Percentiles rank a stretch among this genome's conserved stretches.
Conservation (phyloP, 2,329 filamentous ascomycete species). For the Neurospora sp. region DNA sequence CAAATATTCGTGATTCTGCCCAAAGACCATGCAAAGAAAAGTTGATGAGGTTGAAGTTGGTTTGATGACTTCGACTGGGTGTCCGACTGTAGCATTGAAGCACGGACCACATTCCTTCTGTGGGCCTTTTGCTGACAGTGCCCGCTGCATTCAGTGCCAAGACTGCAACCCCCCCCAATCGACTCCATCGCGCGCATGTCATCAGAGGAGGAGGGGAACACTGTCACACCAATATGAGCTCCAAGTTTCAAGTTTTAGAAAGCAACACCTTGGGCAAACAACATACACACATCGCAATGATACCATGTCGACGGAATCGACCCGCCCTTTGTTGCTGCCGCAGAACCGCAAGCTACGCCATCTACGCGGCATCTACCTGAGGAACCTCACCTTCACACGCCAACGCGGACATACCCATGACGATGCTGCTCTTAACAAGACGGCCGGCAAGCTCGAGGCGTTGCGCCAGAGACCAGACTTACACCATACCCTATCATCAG, state of each 20-base stretch:
- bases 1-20: not conserved
- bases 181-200: not conserved
- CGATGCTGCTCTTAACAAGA: constrained; percentile 65
- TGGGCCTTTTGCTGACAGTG: not conserved
- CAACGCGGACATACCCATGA: constrained; percentile 56
- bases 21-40: not conserved
- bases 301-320: constrained; percentile 22
- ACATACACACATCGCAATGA: constrained; percentile 10
- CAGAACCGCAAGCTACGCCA: constrained; percentile 86
- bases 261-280: no score
- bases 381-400: constrained; percentile 66
- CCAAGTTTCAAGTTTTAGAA: not conserved
- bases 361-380: constrained; percentile 75
- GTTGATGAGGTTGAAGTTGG: not conserved
- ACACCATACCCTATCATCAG: constrained; percentile 47
- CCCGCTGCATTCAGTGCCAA: not conserved
- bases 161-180: not conserved
- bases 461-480: constrained; percentile 38
- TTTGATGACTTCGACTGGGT: not conserved
- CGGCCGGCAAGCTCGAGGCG: constrained; percentile 54
- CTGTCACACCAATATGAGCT: not conserved
- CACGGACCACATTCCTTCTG: not conserved
- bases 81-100: not conserved
- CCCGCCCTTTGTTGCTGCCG: constrained; percentile 43
- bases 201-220: not conserved